A percentile compares a stretch with the other conserved stretches of the same genome.
phyloP scores from a whole-genome alignment of 2,329 filamentous ascomycete species.

The Aspergillus japonicus region DNA sequence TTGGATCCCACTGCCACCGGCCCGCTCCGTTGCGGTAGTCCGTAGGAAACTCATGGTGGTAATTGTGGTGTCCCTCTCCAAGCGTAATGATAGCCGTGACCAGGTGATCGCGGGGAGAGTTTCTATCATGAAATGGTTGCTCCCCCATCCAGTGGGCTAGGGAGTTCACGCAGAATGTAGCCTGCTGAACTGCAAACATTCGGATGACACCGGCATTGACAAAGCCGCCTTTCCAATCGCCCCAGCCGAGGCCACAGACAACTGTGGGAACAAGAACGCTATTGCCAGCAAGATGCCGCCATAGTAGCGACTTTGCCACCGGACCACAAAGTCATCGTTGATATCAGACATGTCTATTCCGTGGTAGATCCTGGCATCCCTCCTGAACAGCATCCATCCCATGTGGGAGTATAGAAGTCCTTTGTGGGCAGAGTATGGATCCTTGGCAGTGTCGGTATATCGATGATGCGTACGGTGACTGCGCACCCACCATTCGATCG shows the following conservation, averaged over 20 bases:
- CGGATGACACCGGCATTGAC: constrained; percentile 80
- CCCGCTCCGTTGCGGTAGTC: constrained; percentile 88
- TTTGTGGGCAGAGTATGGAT: constrained; percentile 83
- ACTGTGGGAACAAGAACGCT: constrained; percentile 70
- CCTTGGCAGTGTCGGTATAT: constrained; percentile 85
- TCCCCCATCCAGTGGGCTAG: constrained; percentile 87
- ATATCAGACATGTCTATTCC: constrained; percentile 5
- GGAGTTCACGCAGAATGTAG: constrained; percentile 89
- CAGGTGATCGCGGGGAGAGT: constrained; percentile 82
- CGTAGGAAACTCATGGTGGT: constrained; percentile 89
- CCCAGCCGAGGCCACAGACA: constrained; percentile 72
- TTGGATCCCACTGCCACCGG: constrained; percentile 87
- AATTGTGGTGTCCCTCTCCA: constrained; percentile 88
- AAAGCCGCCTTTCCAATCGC: constrained; percentile 76
- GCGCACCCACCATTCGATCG: constrained; percentile 80
- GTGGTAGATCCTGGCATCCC: no score
- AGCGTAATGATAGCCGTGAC: constrained; percentile 81
- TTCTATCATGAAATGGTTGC: constrained; percentile 87
- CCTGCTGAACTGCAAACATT: constrained; percentile 85
- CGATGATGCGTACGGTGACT: constrained; percentile 82
- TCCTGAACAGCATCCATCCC: no score
- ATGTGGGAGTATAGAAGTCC: constrained; percentile 65
- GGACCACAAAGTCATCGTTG: constrained; percentile 2
- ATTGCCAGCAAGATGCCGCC: neutral
- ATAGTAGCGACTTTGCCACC: constrained; percentile 7